Conservation (phyloP, 2,329 filamentous ascomycete genomes). For the Orbilia oligospora region DNA sequence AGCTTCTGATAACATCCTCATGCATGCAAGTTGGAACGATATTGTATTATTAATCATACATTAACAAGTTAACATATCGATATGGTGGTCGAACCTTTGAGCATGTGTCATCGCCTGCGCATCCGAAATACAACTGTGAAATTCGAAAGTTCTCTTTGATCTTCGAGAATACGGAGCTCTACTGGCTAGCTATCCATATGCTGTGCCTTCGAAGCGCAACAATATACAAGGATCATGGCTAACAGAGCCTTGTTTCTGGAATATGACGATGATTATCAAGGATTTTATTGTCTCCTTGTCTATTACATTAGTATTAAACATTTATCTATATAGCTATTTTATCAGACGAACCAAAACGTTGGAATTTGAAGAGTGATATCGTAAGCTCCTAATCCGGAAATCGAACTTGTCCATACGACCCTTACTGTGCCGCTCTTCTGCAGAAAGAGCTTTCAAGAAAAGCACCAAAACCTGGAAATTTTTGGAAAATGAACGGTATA, state of each 20-base stretch:
- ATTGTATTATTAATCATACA: slow-evolving; percentile 7
- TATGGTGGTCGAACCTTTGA: not conserved
- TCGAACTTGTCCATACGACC: slow-evolving; percentile 3
- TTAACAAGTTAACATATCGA: not conserved
- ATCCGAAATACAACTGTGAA: not conserved
- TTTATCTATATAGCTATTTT: not conserved
- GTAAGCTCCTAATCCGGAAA: slow-evolving; percentile 9
- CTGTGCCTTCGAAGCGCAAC: not conserved
- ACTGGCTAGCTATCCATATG: not conserved
- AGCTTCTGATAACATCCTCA: not conserved
- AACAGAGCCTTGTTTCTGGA: not conserved
- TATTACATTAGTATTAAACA: not conserved
- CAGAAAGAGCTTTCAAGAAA: not conserved
- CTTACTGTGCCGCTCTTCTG: slow-evolving; percentile 2
- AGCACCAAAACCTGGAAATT: too few relatives aligned
- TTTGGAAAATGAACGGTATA: not conserved
- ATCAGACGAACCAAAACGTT: not conserved
- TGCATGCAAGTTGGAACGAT: not conserved
- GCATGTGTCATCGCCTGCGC: not conserved
- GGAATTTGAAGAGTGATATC: not conserved
- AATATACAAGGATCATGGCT: not conserved
- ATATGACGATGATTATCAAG: not conserved
- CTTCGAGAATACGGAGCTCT: not conserved
- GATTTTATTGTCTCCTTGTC: not conserved
- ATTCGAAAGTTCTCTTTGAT: not conserved